These are phyloP conservation scores for Ettlia oleoabundans DNA, from an alignment of 139 green algal species.

Conservation along the genomic window DNA sequence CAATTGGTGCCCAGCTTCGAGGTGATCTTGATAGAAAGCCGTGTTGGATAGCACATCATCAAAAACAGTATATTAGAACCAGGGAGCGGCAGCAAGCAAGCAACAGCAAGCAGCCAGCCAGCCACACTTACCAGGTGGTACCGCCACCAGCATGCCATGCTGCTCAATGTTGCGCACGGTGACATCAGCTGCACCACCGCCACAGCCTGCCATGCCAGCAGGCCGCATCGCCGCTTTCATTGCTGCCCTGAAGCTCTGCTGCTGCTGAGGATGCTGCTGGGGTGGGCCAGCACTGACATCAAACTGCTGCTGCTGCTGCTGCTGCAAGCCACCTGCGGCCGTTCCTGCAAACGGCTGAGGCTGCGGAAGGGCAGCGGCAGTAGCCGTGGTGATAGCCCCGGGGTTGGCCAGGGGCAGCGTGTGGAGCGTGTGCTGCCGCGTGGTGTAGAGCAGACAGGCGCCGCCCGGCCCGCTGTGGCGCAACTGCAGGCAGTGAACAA, in stretches of 20 bases:
- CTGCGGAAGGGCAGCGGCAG: too few relatives aligned
- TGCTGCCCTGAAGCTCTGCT: constrained; percentile 26
- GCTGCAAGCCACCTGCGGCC: constrained; percentile 1
- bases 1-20: too few relatives aligned
- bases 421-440: constrained; percentile 58
- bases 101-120: not conserved
- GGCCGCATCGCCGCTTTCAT: constrained; percentile 79
- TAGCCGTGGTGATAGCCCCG: not conserved
- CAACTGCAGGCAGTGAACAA: constrained; percentile 4
- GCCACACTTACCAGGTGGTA: constrained; percentile 34
- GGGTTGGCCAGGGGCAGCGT: constrained; percentile 45
- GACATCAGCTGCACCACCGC: constrained; percentile 38
- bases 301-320: constrained; percentile 2
- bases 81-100: not conserved
- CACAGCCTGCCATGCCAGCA: not conserved
- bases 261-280: constrained; percentile 12
- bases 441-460: constrained; percentile 80
- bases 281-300: not conserved
- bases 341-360: not conserved
- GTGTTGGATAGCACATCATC: too few relatives aligned
- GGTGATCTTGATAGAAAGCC: too few relatives aligned
- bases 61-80: too few relatives aligned
- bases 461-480: constrained; percentile 63
- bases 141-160: constrained; percentile 63
- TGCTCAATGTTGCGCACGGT: constrained; percentile 72